Base-by-base conservation (phyloP, 768 basidiomycete species). In the Russula sp. region DNA sequence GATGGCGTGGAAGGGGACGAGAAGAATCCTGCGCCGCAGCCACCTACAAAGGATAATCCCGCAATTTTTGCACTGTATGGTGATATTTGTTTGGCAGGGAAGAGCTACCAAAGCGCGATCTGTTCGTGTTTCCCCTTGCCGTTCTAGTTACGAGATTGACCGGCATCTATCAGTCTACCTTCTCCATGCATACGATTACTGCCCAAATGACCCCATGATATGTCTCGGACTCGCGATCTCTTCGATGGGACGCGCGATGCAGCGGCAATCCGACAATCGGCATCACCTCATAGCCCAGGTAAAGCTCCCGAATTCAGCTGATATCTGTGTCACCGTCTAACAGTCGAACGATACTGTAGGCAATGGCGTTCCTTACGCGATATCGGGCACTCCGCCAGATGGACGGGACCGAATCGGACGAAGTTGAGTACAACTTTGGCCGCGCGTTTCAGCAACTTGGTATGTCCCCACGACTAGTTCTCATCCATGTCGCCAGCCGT, bases 381-480 rank as follows among this genome's bases (percentile, higher is more conserved):
- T 99, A 98, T 72, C 83, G 93, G 18, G 76, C 78, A n/a, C 69
- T 88, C 2, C 79, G 87, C 14, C 77, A 75, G 46, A 73, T 66
- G 2, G 75, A 76, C 51, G 71, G 73, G 2, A 72, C 76, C 2
- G 77, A 75, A 3, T 66, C 80, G 25, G 81, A 84, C 34, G 95
- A 98, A 72, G 86, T 96, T 4, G 92, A 99, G 60, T 98, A 83
- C 71, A 99, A 99, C 72, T 90, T 95, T 69, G 96, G 88, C 0
- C 79, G 96, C 49, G 83, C 85, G 1, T 98, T 97, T 71, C 96
- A 98, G 70, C 90, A 94, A 61, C 77, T 97, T n/a, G 90, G 93
- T 93, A 13, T 16, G 36, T 18, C n/a, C 18, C 1, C 39, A 10
- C 49, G 13, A 29, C 10, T 9, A 49, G 4, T 36, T 32, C 16